A percentile compares a stretch with the other conserved stretches of the same genome.
Evolutionary conservation across 441 rosid genomes (phyloP).

Genomic region (Dalechampia spathulata): DNA sequence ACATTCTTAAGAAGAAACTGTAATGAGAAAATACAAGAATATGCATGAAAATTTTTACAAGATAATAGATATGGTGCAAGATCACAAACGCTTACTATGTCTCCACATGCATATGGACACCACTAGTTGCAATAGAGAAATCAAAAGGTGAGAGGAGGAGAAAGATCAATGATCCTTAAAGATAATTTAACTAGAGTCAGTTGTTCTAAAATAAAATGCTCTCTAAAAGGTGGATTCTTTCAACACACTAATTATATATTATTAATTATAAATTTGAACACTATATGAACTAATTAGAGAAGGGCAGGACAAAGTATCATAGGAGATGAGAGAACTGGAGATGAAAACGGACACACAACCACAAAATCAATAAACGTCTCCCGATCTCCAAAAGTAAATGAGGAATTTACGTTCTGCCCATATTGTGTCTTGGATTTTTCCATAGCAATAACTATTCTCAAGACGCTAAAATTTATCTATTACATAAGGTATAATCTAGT

Average conservation of each 20-base stretch:
- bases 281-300: not conserved
- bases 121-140: too few species aligned
- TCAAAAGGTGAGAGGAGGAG: too few species aligned
- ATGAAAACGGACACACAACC: not conserved
- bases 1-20: conserved; percentile 12
- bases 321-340: not conserved
- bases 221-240: too few species aligned
- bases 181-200: too few species aligned
- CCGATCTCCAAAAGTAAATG: too few species aligned
- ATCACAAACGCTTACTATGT: not conserved
- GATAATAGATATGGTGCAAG: not conserved
- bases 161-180: not conserved
- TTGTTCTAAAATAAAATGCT: too few species aligned
- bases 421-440: too few species aligned
- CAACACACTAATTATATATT: too few species aligned
- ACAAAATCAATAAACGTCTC: not conserved
- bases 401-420: too few species aligned
- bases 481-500: not conserved
- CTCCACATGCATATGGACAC: too few species aligned
- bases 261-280: not conserved
- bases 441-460: not conserved
- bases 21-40: not conserved
- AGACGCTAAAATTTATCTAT: not conserved
- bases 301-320: not conserved
- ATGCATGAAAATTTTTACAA: not conserved